A percentile compares a stretch with the other conserved stretches of the same genome.
Conservation (phyloP, 2,329 filamentous ascomycete species). For the Hymenoscyphus fructigenus region DNA sequence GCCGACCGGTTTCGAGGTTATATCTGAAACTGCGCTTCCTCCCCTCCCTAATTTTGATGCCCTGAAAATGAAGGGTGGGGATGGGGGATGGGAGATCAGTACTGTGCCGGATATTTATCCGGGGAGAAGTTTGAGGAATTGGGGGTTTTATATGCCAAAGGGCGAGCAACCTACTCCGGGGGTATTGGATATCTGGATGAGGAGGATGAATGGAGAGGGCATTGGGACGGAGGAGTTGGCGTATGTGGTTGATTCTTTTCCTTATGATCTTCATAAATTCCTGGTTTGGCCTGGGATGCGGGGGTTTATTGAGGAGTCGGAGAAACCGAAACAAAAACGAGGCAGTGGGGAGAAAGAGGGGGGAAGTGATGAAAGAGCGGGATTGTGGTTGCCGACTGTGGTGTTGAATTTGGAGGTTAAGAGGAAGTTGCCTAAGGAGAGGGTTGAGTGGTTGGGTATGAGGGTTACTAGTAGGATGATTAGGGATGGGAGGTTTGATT, state of each 20-base stretch:
- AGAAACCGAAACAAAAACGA: background rate
- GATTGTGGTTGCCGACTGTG: slow-evolving; percentile 49
- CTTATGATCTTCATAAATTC: slow-evolving; percentile 9
- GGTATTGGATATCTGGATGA: slow-evolving; percentile 7
- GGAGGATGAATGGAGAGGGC: background rate
- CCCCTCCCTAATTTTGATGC: background rate
- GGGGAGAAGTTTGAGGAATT: background rate
- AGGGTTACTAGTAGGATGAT: slow-evolving; percentile 43
- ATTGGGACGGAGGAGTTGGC: background rate
- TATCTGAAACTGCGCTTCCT: background rate
- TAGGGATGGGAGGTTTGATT: slow-evolving; percentile 67
- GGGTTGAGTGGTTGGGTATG: slow-evolving; percentile 68
- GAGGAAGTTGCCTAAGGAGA: slow-evolving; percentile 63
- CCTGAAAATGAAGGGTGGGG: background rate
- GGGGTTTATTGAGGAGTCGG: background rate
- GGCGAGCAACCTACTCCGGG: background rate
- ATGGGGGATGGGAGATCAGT: background rate
- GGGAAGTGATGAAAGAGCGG: background rate
- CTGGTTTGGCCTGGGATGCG: background rate
- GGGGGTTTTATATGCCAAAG: slow-evolving; percentile 4
- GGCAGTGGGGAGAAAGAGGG: background rate
- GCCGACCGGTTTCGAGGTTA: slow-evolving; percentile 5
- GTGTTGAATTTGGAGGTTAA: slow-evolving; percentile 73
- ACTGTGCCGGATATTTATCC: background rate
- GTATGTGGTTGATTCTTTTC: slow-evolving; percentile 10